Base-by-base conservation (phyloP, 1,284 basidiomycete species). In the Grifola frondosa region DNA sequence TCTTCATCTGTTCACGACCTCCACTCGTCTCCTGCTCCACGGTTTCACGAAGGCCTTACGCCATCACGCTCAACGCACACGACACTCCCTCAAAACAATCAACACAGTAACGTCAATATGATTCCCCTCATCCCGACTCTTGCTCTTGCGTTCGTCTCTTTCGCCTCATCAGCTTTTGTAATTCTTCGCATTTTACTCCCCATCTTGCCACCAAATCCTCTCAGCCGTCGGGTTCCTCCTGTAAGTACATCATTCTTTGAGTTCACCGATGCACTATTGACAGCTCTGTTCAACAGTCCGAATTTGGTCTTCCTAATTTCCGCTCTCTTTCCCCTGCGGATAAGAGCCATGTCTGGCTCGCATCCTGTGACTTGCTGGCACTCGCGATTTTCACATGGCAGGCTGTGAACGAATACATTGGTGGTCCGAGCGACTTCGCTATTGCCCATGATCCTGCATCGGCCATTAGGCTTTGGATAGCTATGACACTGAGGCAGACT, bases 301-400 rank as follows among this genome's bases (percentile, higher is more conserved):
- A 83, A 67, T 85, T 84, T 61, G 80, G 81, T 50, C 73, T 84
- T 48, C 81, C 82, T 51, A 78, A 79, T 58, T 83, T 78, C 64
- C 73, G 73, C 54, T 74, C 75, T 17, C 71, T 88, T 48, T 80
- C 84, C 33, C 65, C 74, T 24, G 76, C 80, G 42, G 78, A 85
- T 62, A 82, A 84, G 65, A 76, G 77, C 51, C 81, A 85, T 58
- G 57, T 87, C 34, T 88, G 84, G 83, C 67, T 88, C 30, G 78
- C 84, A 42, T 63, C 69, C 30, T 73, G 81, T 44, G 84, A 87
- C 56, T 55, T 87, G 25, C 40, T 83, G 26, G 77, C 82, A 8
- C 67, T 87, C 30, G 63, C 61, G 22, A 58, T 80, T 23, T 84
- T 87, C 59, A 60, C 80, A 34, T 87, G 84, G 83, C 77, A 88